Conservation (phyloP, 1,139 yeast species). For the Petasospora rhodanensis region DNA sequence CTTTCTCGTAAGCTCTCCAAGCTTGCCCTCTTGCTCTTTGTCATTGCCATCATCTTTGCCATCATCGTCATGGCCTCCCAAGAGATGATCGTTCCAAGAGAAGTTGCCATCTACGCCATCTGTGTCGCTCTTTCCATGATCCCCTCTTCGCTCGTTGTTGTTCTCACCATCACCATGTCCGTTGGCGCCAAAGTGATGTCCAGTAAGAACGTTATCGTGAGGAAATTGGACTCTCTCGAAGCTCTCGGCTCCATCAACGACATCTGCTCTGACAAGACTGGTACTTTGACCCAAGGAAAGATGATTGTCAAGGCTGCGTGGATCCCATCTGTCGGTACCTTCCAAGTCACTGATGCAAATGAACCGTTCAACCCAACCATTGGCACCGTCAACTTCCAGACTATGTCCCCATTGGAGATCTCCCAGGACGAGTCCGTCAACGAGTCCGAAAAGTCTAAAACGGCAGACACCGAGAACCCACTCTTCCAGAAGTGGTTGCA, state of each 20-base stretch:
- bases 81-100: slow-evolving; percentile 56
- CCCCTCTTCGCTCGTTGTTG: slow-evolving; percentile 78
- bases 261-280: slow-evolving; percentile 81
- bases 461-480: slow-evolving; percentile 24
- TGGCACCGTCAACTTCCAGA: slow-evolving; percentile 48
- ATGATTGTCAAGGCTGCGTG: slow-evolving; percentile 71
- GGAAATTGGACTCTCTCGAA: slow-evolving; percentile 74
- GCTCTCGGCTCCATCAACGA: slow-evolving; percentile 79
- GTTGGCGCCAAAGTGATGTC: slow-evolving; percentile 82
- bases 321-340: slow-evolving; percentile 75
- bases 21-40: slow-evolving; percentile 64
- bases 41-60: slow-evolving; percentile 71
- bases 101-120: slow-evolving; percentile 79
- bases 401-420: slow-evolving; percentile 38
- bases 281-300: slow-evolving; percentile 75
- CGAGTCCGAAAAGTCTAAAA: slow-evolving; percentile 13
- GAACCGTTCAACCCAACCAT: slow-evolving; percentile 72
- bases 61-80: slow-evolving; percentile 80
- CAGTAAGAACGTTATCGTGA: slow-evolving; percentile 63
- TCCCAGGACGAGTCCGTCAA: slow-evolving; percentile 22
- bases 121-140: slow-evolving; percentile 82
- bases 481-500: slow-evolving; percentile 45
- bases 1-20: slow-evolving; percentile 63
- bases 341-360: slow-evolving; percentile 51
- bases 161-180: slow-evolving; percentile 81